Percentiles rank a stretch among this genome's conserved stretches.
Evolutionary conservation across 352 stramenopile species (phyloP).

Genomic region (Globisporangium apiculatum): DNA sequence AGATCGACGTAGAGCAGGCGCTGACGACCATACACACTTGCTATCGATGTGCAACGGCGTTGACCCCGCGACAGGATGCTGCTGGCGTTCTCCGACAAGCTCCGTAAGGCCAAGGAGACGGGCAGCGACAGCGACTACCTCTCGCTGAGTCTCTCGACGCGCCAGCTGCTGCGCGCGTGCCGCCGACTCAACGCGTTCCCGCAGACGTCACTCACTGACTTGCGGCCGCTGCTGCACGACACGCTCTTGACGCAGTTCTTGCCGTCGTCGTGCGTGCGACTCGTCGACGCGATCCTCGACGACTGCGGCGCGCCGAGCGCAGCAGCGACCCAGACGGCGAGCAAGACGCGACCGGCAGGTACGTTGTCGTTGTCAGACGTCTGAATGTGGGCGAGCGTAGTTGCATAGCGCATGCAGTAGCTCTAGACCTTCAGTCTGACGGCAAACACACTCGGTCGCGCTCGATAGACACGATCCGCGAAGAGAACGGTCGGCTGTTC

Average conservation of each 20-base stretch:
- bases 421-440: too few species aligned
- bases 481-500: conserved; percentile 31
- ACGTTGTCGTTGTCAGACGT: neutral
- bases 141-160: conserved; percentile 52
- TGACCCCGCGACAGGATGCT: conserved; percentile 25
- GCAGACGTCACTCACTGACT: conserved; percentile 45
- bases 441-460: neutral
- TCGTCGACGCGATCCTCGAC: conserved; percentile 49
- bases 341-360: conserved; percentile 5
- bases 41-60: too few species aligned
- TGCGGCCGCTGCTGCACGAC: conserved; percentile 63
- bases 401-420: too few species aligned
- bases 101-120: conserved; percentile 29
- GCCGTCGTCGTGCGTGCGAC: conserved; percentile 33
- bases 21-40: too few species aligned
- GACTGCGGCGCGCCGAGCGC: conserved; percentile 29
- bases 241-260: conserved; percentile 74
- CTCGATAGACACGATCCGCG: conserved; percentile 26
- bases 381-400: too few species aligned
- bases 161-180: conserved; percentile 57
- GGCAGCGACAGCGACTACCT: conserved; percentile 38
- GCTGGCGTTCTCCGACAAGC: conserved; percentile 48
- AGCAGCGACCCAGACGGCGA: neutral
- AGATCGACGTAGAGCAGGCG: neutral
- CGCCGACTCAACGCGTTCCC: conserved; percentile 67